A percentile compares a stretch with the other conserved stretches of the same genome.
Evolutionary conservation across 805 yeast genomes (phyloP).

Genomic region (Lachancea cidri): DNA sequence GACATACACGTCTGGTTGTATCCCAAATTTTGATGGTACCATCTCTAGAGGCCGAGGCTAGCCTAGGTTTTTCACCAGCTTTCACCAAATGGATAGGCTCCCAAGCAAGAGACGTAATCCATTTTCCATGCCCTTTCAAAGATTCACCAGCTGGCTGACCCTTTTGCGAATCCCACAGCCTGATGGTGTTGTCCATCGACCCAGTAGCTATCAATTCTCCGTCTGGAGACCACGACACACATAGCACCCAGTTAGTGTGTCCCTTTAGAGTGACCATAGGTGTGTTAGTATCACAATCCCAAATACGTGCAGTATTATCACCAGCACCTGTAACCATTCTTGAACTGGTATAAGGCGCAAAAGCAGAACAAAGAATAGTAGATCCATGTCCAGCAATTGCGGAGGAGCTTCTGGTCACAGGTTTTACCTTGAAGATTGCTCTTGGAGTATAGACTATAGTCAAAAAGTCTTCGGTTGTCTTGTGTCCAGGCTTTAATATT

Average conservation of each 20-base stretch:
- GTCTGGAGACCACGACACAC: slow-evolving; percentile 89
- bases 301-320: slow-evolving; percentile 88
- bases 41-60: slow-evolving; percentile 88
- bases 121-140: slow-evolving; percentile 76
- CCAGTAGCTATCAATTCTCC: slow-evolving; percentile 93
- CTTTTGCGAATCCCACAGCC: slow-evolving; percentile 77
- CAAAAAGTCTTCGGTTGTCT: slow-evolving; percentile 88
- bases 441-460: slow-evolving; percentile 90
- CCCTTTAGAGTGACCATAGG: slow-evolving; percentile 77
- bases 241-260: slow-evolving; percentile 89
- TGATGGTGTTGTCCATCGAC: slow-evolving; percentile 84
- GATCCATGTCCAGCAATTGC: slow-evolving; percentile 95
- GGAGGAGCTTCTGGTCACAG: slow-evolving; percentile 85
- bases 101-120: slow-evolving; percentile 89
- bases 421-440: slow-evolving; percentile 88
- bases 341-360: slow-evolving; percentile 85
- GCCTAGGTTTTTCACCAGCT: slow-evolving; percentile 59
- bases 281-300: slow-evolving; percentile 96
- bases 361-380: slow-evolving; percentile 84
- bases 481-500: slow-evolving; percentile 77
- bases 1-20: slow-evolving; percentile 57
- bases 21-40: slow-evolving; percentile 91
- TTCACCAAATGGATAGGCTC: slow-evolving; percentile 83
- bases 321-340: slow-evolving; percentile 95
- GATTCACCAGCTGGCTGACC: slow-evolving; percentile 75